Base-by-base conservation (phyloP, 2,329 filamentous ascomycete genomes). In the Ascosphaera apis region DNA sequence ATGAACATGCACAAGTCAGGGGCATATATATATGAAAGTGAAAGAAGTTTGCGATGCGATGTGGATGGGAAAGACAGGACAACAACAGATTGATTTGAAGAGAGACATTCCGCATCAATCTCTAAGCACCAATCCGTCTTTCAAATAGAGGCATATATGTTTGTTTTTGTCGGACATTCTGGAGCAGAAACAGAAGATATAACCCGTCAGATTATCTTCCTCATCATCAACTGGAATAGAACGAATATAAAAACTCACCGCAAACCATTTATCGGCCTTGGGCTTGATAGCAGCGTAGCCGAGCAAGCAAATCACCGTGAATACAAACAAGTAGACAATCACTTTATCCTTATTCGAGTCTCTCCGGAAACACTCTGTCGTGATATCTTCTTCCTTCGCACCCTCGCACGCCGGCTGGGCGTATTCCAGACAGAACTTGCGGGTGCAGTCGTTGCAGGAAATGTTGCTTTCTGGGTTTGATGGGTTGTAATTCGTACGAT, bases 321-420 rank as follows among this genome's bases (percentile, higher is more conserved):
- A 56, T 31, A 77, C 72, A 47, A 77, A 77, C 17, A 74, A 63
- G 40, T 69, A 66, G 2, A 77, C 72, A 2, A 77, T 67, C 1
- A 67, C 63, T 48, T 74, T 60, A 44, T 77, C 72, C 47, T 76
- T 76, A 13, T 64, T 58, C n/a, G 69, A 74, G 48, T 77, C 72
- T 37, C 72, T 57, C 47, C 66, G 72, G 46, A 76, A 76, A 53
- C 72, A 77, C 7, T 66, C 71, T 3, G 72, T 71, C 39, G 69
- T 63, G 3, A 77, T 64, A 45, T 75, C 69, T 34, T 72, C 69
- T 45, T 72, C 69, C 44, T 65, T 67, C 15, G 64, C 67, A 21
- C 58, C 63, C 42, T 71, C 66, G 47, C 72, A 76, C 36, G 70
- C 66, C 1, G 67, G 66, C 34, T 72, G 55, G 36, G 69, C 62